phyloP scores from a whole-genome alignment of 305 asterid species.

The Fraxinus velutina region DNA sequence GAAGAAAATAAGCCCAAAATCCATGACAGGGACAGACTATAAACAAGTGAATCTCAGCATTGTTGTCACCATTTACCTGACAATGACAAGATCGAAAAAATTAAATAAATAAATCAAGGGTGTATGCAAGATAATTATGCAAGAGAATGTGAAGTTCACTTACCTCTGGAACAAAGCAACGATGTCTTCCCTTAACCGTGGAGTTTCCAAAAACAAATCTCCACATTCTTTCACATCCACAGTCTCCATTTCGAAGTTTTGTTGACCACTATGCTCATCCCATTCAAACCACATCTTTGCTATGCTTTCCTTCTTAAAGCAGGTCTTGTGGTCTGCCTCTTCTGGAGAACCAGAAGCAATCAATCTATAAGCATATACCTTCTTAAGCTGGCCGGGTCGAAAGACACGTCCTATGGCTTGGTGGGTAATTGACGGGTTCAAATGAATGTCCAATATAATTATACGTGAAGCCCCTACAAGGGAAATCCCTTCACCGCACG shows the following conservation, averaged over 20 bases:
- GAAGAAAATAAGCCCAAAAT: constrained; percentile 4
- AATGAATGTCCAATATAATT: constrained; percentile 27
- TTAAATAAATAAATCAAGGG: constrained; percentile 1
- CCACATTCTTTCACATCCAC: constrained; percentile 18
- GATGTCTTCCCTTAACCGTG: constrained; percentile 20
- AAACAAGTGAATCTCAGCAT: neutral
- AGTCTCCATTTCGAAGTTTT: constrained; percentile 24
- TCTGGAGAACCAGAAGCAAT: constrained; percentile 31
- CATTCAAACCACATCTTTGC: constrained; percentile 38
- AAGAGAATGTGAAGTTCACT: neutral
- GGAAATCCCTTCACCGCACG: constrained; percentile 40
- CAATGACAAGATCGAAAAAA: constrained; percentile 10
- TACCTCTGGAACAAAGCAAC: constrained; percentile 5
- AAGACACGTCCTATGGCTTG: constrained; percentile 35
- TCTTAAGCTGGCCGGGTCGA: constrained; percentile 26
- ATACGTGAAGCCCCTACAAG: constrained; percentile 33
- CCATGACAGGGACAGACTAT: neutral
- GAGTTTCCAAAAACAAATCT: constrained; percentile 26
- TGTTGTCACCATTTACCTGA: constrained; percentile 32
- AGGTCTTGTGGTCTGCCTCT: constrained; percentile 26
- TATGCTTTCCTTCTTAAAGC: constrained; percentile 30
- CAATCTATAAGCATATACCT: constrained; percentile 25
- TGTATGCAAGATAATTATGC: neutral
- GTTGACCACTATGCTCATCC: constrained; percentile 18
- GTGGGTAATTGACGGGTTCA: constrained; percentile 31